phyloP scores from a whole-genome alignment of 345 rosid species.

The Viola odorata region DNA sequence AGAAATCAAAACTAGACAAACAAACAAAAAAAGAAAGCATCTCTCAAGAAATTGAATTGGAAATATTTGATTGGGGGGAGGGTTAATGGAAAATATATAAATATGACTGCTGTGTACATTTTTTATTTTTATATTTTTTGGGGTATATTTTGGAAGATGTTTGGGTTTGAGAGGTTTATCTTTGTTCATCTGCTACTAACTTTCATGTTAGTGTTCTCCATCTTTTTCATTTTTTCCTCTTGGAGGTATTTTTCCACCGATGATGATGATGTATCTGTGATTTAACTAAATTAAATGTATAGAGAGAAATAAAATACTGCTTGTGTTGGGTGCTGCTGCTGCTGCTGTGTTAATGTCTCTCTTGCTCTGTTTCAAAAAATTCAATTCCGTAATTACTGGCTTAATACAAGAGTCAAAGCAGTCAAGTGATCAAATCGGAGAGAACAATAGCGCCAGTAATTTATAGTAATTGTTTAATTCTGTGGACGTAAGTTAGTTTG shows the following conservation, averaged over 20 bases:
- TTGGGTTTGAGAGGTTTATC: conserved; percentile 21
- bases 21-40: neutral
- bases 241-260: neutral
- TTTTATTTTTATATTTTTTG: neutral
- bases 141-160: conserved; percentile 14
- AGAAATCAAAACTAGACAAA: neutral
- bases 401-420: neutral
- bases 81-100: conserved; percentile 15
- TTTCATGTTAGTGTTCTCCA: neutral
- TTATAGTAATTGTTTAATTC: neutral
- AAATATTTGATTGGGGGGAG: conserved; percentile 16
- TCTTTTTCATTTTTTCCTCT: neutral
- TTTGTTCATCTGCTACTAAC: conserved; percentile 17
- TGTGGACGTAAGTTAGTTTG: conserved; percentile 7
- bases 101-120: conserved; percentile 22
- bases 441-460: neutral
- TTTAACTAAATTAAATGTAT: conserved; percentile 19
- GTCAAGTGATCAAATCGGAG: neutral
- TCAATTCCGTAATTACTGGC: neutral
- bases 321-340: neutral
- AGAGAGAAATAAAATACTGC: conserved; percentile 5
- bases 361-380: neutral
- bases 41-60: neutral
- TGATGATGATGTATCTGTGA: conserved; percentile 14
- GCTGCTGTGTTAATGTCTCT: neutral